A percentile compares a stretch with the other conserved stretches of the same genome.
Evolutionary conservation across 2,329 filamentous ascomycete genomes (phyloP).

Genomic region (Colletotrichum sojae): DNA sequence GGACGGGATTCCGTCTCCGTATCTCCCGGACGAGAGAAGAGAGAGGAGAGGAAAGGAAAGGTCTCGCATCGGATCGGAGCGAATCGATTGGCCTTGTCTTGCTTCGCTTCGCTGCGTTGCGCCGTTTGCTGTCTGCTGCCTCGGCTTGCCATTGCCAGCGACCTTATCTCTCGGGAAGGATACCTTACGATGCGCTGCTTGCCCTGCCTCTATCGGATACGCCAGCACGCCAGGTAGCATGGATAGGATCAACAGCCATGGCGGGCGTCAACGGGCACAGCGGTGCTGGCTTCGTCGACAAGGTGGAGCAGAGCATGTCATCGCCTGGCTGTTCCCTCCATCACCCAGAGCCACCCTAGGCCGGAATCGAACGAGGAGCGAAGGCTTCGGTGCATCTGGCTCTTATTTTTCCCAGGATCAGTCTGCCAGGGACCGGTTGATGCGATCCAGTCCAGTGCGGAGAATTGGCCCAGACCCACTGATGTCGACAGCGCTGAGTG

Average conservation of each 20-base stretch:
- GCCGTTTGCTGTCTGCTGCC: slow-evolving; percentile 3
- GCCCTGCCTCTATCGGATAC: not conserved
- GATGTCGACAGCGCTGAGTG: not conserved
- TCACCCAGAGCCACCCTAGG: not conserved
- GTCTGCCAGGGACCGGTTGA: slow-evolving; percentile 28
- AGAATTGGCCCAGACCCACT: slow-evolving; percentile 25
- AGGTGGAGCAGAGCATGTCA: slow-evolving; percentile 38
- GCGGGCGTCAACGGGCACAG: not conserved
- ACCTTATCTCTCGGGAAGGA: slow-evolving; percentile 4
- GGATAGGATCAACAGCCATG: too few species aligned
- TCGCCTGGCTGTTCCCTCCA: not conserved
- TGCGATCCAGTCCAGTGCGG: slow-evolving; percentile 39
- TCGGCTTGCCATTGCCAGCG: not conserved
- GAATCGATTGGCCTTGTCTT: slow-evolving; percentile 7
- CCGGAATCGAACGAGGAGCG: slow-evolving; percentile 28
- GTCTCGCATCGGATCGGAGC: slow-evolving; percentile 22
- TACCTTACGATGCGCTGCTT: slow-evolving; percentile 2
- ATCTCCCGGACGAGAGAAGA: not conserved
- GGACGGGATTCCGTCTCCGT: slow-evolving; percentile 4
- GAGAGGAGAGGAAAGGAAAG: not conserved
- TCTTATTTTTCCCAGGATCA: slow-evolving; percentile 30
- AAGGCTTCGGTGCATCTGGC: slow-evolving; percentile 37
- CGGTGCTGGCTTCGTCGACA: too few species aligned
- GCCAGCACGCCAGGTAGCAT: slow-evolving; percentile 6
- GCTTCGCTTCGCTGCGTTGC: slow-evolving; percentile 7